Evolutionary conservation across 306 rosid genomes (phyloP).

Genomic region (Urtica urens): DNA sequence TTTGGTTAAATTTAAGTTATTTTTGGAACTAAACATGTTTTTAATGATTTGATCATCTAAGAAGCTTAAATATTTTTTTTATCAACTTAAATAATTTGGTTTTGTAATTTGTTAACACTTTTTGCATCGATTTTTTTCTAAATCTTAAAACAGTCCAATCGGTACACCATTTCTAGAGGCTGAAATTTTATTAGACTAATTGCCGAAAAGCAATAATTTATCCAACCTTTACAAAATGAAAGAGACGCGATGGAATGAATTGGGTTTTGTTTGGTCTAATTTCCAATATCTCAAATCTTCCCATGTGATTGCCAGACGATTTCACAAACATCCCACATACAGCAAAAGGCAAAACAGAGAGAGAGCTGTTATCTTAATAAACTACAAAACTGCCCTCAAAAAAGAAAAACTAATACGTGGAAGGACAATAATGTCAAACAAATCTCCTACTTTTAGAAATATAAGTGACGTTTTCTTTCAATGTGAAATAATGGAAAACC

Average conservation of each 20-base stretch:
- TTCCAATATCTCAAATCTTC: slow-evolving; percentile 27
- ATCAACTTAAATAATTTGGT: too few relatives aligned
- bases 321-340: slow-evolving; percentile 42
- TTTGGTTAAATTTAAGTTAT: too few relatives aligned
- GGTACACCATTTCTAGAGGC: too few relatives aligned
- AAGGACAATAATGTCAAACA: slow-evolving; percentile 11
- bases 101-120: too few relatives aligned
- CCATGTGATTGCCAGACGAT: slow-evolving; percentile 60
- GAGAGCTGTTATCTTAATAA: slow-evolving; percentile 19
- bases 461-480: background rate
- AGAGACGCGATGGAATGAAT: slow-evolving; percentile 5
- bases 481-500: background rate
- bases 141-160: too few relatives aligned
- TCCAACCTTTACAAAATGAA: too few relatives aligned
- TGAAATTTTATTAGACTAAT: too few relatives aligned
- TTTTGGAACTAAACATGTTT: too few relatives aligned
- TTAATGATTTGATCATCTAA: too few relatives aligned
- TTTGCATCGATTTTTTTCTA: too few relatives aligned
- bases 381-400: slow-evolving; percentile 12
- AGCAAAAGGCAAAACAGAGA: slow-evolving; percentile 12
- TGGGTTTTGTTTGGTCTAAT: slow-evolving; percentile 2
- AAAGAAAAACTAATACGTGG: background rate
- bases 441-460: background rate
- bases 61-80: too few relatives aligned
- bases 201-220: too few relatives aligned